Evolutionary conservation across 31 red algal species (phyloP).

Genomic region (Odonthalia washingtoniensis): DNA sequence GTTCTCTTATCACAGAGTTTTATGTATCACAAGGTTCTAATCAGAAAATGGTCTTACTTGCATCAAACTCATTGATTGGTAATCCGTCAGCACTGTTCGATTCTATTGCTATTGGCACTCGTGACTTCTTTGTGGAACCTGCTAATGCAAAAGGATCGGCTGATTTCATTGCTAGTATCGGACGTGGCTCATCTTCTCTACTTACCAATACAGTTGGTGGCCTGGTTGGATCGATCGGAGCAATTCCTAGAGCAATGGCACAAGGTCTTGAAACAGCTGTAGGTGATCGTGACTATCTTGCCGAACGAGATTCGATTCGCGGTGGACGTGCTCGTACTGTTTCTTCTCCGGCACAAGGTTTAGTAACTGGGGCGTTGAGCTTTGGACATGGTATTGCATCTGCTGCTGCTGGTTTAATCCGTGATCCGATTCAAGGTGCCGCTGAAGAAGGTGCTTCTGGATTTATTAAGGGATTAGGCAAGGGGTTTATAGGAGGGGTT

Average conservation of each 20-base stretch:
- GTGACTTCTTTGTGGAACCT: constrained; percentile 99
- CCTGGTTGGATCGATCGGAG: constrained; percentile 89
- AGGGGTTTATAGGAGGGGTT: constrained; percentile 90
- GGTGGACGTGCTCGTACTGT: constrained; percentile 72
- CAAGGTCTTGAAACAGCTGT: constrained; percentile 96
- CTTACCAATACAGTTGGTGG: constrained; percentile 95
- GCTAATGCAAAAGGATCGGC: constrained; percentile 90
- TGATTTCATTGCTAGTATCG: constrained; percentile 93
- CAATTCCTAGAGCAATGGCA: constrained; percentile 90
- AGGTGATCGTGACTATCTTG: constrained; percentile 90
- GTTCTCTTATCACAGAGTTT: constrained; percentile 86
- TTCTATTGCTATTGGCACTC: constrained; percentile 90
- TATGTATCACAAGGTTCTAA: constrained; percentile 88
- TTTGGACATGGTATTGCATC: constrained; percentile 97
- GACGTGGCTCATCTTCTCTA: constrained; percentile 89
- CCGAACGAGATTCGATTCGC: constrained; percentile 91
- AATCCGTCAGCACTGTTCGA: constrained; percentile 97
- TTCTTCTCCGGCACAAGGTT: constrained; percentile 80
- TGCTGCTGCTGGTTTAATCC: constrained; percentile 87
- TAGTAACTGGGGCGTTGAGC: constrained; percentile 87
- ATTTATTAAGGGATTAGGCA: constrained; percentile 94
- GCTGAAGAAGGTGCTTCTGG: constrained; percentile 88
- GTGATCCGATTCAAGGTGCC: constrained; percentile 90
- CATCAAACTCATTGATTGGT: constrained; percentile 92
- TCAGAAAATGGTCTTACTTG: constrained; percentile 89